Evolutionary conservation across 202 grass and related monocot species (phyloP), one percentile per base, ranked within the genome.

Genomic region (Panicum virgatum): DNA sequence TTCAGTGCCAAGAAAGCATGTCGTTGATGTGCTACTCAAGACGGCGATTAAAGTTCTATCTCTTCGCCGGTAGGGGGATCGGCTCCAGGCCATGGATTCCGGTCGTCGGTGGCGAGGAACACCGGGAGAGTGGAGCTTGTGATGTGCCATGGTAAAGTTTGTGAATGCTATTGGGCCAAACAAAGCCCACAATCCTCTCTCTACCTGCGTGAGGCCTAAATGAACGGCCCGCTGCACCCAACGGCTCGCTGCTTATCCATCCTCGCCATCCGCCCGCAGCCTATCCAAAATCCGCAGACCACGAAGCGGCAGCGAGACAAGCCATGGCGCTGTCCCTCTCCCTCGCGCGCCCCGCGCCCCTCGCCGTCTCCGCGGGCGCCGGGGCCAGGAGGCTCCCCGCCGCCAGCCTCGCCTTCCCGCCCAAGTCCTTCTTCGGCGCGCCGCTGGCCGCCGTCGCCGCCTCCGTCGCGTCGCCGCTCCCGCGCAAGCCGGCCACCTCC

Each of bases 241-340:
- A 20, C 6, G 12, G 43, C 62, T 79, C n/a, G 62, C 62, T 54
- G 53, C 42, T 62, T 62, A 38, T 62, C 15, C 37, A 32, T 70
- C 19, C 60, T 58, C 15, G 5, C 20, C 60, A 81, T 77, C 78
- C 58, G 30, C 26, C 29, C 25, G 52, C 47, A 47, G 12, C 25
- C 66, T 66, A 77, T 85, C 77, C 80, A 39, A 88, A 72, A 72
- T 85, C 92, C 82, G 67, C 77, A 11, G 39, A 27, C 74, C 66
- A 19, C 29, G 40, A 54, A 91, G 56, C 82, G 51, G 12, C 18
- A 62, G 66, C 20, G 27, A 34, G 18, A 74, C n/a, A 71, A 69
- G 83, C 73, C 72, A 92, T 94, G 92, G 89, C 89, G 36, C 72
- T 94, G 54, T 88, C 84, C 43, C 72, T 94, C 83, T 87, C 81